Conservation (phyloP, 176 grass and related monocot species). For the Avena sativa region DNA sequence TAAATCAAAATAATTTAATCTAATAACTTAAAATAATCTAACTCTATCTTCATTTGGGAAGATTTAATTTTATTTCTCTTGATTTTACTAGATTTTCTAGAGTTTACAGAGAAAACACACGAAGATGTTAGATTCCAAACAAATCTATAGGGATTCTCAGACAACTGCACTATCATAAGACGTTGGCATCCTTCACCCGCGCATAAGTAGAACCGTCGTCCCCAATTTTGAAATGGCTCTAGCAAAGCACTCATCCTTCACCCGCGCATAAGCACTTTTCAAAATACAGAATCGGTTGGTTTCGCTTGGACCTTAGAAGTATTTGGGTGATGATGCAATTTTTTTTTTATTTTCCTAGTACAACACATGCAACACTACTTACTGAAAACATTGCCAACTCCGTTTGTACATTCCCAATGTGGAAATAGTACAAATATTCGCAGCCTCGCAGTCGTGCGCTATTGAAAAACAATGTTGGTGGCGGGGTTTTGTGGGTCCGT, state of each 20-base stretch:
- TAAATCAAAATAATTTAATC: not conserved
- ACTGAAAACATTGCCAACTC: not conserved
- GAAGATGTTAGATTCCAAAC: too few species aligned
- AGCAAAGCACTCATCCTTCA: too few species aligned
- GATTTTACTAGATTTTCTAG: not conserved
- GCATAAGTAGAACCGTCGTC: too few species aligned
- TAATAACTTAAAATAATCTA: not conserved
- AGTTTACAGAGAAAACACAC: not conserved
- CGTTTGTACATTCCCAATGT: not conserved
- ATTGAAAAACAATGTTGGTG: not conserved
- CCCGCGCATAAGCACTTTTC: too few species aligned
- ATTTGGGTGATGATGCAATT: not conserved
- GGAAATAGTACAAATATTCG: not conserved
- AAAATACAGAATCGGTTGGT: too few species aligned
- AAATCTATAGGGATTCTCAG: too few species aligned
- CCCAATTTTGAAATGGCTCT: too few species aligned
- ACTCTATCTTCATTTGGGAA: not conserved
- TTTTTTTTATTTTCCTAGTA: not conserved
- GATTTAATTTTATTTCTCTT: not conserved
- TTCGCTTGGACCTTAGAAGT: too few species aligned
- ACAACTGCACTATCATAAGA: too few species aligned
- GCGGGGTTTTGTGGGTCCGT: not conserved
- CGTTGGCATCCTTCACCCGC: too few species aligned
- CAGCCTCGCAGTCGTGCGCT: not conserved
- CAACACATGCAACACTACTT: not conserved